phyloP scores from a whole-genome alignment of 2,329 filamentous ascomycete species.

The Neoscytalidium dimidiatum region DNA sequence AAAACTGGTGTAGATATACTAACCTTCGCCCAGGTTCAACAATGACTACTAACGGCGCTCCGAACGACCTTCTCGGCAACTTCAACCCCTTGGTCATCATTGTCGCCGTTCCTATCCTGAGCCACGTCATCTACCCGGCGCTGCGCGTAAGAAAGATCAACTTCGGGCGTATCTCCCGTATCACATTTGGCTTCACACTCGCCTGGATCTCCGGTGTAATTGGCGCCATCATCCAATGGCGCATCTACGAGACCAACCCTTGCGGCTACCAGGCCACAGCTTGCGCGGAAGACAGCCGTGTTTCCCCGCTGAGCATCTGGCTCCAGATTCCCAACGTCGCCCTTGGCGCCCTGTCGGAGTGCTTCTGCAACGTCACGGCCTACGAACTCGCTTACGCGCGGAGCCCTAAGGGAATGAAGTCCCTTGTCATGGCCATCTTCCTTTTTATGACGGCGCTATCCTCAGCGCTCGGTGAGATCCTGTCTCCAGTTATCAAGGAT shows the following conservation, averaged over 20 bases:
- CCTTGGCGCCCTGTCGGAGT: constrained; percentile 42
- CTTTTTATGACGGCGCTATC: constrained; percentile 35
- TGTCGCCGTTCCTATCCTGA: constrained; percentile 48
- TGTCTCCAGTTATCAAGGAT: constrained; percentile 13
- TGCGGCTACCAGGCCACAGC: constrained; percentile 45
- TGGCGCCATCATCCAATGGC: constrained; percentile 45
- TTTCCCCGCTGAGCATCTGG: constrained; percentile 46
- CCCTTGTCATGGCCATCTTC: constrained; percentile 44
- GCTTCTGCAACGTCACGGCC: constrained; percentile 47
- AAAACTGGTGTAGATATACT: neutral
- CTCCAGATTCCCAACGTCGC: constrained; percentile 43
- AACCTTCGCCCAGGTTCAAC: constrained; percentile 9
- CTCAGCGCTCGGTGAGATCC: constrained; percentile 11
- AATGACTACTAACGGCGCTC: constrained; percentile 52
- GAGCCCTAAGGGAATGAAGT: constrained; percentile 45
- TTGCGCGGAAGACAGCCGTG: constrained; percentile 35
- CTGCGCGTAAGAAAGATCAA: constrained; percentile 45
- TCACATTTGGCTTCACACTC: constrained; percentile 54
- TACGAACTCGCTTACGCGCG: constrained; percentile 50
- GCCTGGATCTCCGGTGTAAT: constrained; percentile 48
- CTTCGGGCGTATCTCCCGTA: constrained; percentile 52
- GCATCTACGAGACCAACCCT: constrained; percentile 49
- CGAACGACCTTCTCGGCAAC: constrained; percentile 54
- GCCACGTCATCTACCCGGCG: constrained; percentile 50
- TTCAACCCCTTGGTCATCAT: constrained; percentile 56